Conservation (phyloP, 345 rosid species). For the Melaleuca quinquenervia region DNA sequence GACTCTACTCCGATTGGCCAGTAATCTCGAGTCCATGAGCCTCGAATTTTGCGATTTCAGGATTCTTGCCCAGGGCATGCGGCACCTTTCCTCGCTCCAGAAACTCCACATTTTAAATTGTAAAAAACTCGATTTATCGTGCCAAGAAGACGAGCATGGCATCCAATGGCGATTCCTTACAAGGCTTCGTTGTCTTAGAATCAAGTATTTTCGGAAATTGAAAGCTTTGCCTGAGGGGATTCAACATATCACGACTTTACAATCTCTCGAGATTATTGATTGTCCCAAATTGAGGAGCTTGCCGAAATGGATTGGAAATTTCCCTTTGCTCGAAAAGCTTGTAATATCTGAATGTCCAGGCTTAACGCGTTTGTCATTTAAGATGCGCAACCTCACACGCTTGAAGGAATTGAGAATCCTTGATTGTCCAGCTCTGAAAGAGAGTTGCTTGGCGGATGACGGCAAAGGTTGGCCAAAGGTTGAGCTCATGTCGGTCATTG, state of each 20-base stretch:
- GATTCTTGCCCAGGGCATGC: background rate
- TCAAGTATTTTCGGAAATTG: accelerated
- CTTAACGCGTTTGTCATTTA: no score
- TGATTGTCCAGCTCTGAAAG: accelerated
- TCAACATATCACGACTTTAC: background rate
- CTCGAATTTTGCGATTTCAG: no score
- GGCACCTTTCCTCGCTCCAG: background rate
- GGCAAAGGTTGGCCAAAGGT: no score
- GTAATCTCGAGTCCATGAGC: background rate
- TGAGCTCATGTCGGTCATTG: background rate
- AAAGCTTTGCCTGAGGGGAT: no score
- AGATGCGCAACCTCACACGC: background rate
- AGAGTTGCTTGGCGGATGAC: no score
- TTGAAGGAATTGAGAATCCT: background rate
- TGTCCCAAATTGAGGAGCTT: accelerated
- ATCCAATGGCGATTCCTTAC: background rate
- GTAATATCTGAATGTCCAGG: accelerated
- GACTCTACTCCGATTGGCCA: background rate
- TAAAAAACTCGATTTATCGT: no score
- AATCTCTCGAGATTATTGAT: accelerated
- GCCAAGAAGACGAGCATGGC: background rate
- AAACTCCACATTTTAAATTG: accelerated
- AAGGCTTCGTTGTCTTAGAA: background rate
- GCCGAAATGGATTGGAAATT: no score
- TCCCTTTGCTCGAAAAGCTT: background rate